Conservation (phyloP, 148 eudicot genomes). For the Silene uniflora region DNA sequence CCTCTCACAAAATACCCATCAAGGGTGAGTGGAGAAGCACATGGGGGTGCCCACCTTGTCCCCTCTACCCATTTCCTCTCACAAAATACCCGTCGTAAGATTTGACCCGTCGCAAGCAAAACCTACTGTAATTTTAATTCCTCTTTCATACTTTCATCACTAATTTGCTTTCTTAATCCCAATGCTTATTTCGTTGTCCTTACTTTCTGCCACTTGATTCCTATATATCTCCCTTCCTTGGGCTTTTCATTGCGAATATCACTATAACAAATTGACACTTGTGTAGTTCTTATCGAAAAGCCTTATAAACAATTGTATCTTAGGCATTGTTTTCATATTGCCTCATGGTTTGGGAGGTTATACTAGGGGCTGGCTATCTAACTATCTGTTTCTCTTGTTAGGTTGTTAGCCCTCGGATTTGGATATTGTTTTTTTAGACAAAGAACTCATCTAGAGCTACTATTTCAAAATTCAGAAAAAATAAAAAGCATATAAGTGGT, state of each 20-base stretch:
- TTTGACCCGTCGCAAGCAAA: too few species aligned
- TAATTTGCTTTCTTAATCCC: background rate
- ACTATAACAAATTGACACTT: background rate
- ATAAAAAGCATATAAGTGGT: too few species aligned
- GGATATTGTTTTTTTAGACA: background rate
- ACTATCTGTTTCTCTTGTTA: background rate
- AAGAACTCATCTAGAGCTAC: too few species aligned
- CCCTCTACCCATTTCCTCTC: too few species aligned
- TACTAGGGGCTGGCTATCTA: background rate
- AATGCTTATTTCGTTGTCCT: slow-evolving; percentile 14
- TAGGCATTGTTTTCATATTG: background rate
- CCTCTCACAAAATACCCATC: too few species aligned
- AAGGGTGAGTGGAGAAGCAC: too few species aligned
- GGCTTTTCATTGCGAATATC: background rate
- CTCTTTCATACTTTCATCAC: background rate
- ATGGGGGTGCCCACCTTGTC: too few species aligned
- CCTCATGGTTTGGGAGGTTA: background rate
- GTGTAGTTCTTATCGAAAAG: background rate
- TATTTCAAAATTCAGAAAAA: too few species aligned
- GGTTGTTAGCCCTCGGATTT: background rate
- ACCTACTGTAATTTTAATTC: too few species aligned
- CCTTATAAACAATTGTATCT: background rate
- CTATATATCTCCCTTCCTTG: slow-evolving; percentile 1
- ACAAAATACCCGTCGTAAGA: too few species aligned
- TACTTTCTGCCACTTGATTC: slow-evolving; percentile 19